phyloP scores from a whole-genome alignment of 1,284 basidiomycete genomes.

The Malassezia arunalokei region DNA sequence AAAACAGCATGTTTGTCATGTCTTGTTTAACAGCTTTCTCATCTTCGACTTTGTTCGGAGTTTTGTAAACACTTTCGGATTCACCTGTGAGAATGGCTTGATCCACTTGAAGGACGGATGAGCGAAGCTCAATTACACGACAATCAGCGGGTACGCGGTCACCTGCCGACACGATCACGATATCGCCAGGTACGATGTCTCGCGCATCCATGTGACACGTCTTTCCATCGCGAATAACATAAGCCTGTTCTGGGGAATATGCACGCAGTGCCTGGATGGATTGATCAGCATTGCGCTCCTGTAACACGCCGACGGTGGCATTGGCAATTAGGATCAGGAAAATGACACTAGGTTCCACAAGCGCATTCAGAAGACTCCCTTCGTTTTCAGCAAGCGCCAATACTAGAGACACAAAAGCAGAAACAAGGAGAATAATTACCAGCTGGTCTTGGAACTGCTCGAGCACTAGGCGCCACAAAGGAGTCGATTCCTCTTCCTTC shows the following conservation, averaged over 20 bases:
- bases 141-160: conserved; percentile 45
- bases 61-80: conserved; percentile 40
- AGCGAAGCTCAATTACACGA: conserved; percentile 38
- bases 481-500: conserved; percentile 76
- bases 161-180: conserved; percentile 39
- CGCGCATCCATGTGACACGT: conserved; percentile 25
- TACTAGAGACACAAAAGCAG: conserved; percentile 42
- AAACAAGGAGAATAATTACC: conserved; percentile 42
- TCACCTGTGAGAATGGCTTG: conserved; percentile 45
- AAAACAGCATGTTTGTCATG: conserved; percentile 45
- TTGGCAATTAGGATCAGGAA: conserved; percentile 45
- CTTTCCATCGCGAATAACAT: conserved; percentile 30
- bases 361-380: conserved; percentile 34
- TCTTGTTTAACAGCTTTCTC: conserved; percentile 42
- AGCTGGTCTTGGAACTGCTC: conserved; percentile 67
- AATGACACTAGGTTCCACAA: conserved; percentile 44
- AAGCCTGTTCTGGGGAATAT: conserved; percentile 39
- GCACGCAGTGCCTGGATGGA: conserved; percentile 43
- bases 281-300: conserved; percentile 44
- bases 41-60: conserved; percentile 25
- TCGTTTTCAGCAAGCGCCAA: conserved; percentile 39
- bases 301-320: conserved; percentile 43
- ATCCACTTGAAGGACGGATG: conserved; percentile 37
- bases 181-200: conserved; percentile 41
- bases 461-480: conserved; percentile 81